A percentile compares a stretch with the other conserved stretches of the same genome.
phyloP scores from a whole-genome alignment of 208 protist species.

The Crithidia thermophila region DNA sequence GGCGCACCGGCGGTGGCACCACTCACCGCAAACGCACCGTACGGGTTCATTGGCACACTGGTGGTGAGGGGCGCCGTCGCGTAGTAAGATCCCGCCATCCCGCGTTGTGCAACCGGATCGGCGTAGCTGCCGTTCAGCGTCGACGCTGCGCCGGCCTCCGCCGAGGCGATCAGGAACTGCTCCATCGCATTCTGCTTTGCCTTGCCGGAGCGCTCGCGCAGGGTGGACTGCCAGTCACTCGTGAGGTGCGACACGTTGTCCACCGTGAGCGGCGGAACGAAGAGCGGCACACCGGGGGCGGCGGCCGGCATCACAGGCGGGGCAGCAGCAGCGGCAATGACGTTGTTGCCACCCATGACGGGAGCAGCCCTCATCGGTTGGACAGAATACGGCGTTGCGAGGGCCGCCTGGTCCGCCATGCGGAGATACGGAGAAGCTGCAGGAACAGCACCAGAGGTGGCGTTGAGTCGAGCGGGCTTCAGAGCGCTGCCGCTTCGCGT shows the following conservation, averaged over 20 bases:
- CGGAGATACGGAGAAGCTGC: no score
- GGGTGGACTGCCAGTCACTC: constrained; percentile 47
- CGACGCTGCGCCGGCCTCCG: constrained; percentile 25
- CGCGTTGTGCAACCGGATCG: not conserved
- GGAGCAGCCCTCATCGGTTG: no score
- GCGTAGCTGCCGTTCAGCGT: not conserved
- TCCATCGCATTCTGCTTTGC: constrained; percentile 28
- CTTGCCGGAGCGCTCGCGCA: constrained; percentile 33
- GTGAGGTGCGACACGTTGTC: constrained; percentile 38
- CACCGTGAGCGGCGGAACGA: constrained; percentile 35
- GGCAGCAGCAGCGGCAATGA: no score
- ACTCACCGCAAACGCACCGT: not conserved
- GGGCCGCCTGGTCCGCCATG: no score
- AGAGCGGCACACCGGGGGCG: constrained; percentile 16
- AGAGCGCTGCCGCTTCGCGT: not conserved
- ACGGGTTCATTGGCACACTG: not conserved
- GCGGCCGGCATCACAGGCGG: not conserved
- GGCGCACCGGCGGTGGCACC: not conserved
- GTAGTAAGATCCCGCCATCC: no score
- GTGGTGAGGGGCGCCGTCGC: not conserved
- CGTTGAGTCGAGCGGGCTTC: no score
- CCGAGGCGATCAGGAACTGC: constrained; percentile 32
- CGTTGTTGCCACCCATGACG: not conserved
- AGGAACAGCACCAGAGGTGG: no score
- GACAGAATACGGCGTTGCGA: no score